Conservation (phyloP, 352 stramenopile genomes). For the Pythium aristosporum region DNA sequence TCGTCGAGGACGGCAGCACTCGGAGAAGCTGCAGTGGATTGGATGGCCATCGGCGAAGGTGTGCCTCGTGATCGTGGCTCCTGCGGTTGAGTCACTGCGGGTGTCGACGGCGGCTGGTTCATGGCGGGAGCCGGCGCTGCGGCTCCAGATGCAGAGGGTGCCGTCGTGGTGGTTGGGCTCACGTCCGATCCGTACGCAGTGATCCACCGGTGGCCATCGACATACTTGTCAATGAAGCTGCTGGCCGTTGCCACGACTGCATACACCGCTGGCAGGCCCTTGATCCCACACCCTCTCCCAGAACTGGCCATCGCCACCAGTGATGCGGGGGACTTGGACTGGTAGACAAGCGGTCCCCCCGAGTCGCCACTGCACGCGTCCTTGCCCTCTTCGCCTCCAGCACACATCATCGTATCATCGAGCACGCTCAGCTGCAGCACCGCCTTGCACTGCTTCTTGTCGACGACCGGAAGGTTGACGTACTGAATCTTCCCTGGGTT, state of each 20-base stretch:
- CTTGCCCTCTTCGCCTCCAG: slow-evolving; percentile 34
- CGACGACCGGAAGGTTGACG: slow-evolving; percentile 30
- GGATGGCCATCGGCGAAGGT: background rate
- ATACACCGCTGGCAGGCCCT: slow-evolving; percentile 38
- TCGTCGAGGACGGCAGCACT: slow-evolving; percentile 14
- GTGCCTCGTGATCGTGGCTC: background rate
- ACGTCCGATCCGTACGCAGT: slow-evolving; percentile 1
- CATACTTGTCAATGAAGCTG: slow-evolving; percentile 35
- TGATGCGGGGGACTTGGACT: background rate
- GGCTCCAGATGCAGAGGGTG: background rate
- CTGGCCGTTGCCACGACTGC: slow-evolving; percentile 23
- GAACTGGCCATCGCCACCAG: slow-evolving; percentile 38
- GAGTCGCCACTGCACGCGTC: slow-evolving; percentile 46
- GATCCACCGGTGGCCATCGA: slow-evolving; percentile 29
- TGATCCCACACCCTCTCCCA: slow-evolving; percentile 34
- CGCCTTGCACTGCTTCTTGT: slow-evolving; percentile 24
- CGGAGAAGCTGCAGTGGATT: background rate
- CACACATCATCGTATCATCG: slow-evolving; percentile 36
- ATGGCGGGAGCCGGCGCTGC: background rate
- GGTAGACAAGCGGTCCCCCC: slow-evolving; percentile 32
- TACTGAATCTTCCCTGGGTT: slow-evolving; percentile 13
- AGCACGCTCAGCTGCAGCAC: slow-evolving; percentile 13
- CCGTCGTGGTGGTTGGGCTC: background rate
- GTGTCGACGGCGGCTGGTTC: background rate
- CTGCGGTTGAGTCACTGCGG: background rate